These are phyloP conservation scores for Vitis rotundifolia DNA, from an alignment of 164 flowering plant species.

Conservation along the genomic window DNA sequence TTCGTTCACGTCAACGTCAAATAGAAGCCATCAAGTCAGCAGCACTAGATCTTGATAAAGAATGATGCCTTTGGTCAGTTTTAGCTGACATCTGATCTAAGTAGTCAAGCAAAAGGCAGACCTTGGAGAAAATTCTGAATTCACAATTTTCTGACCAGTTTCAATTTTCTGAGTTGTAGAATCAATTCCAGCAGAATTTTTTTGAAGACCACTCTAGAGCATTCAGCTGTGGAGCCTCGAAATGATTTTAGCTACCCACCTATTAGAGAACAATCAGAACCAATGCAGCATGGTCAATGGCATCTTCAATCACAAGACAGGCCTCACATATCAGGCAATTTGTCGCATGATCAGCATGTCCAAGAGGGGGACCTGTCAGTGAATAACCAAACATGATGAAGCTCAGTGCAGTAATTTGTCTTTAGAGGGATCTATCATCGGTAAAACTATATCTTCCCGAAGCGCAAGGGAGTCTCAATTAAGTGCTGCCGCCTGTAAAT, in stretches of 20 bases:
- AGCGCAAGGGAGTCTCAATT: too few relatives aligned
- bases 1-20: slow-evolving; percentile 43
- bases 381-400: slow-evolving; percentile 62
- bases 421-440: slow-evolving; percentile 49
- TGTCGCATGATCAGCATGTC: slow-evolving; percentile 55
- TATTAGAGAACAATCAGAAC: slow-evolving; percentile 51
- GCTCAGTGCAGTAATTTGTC: slow-evolving; percentile 69
- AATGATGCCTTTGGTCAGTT: slow-evolving; percentile 58
- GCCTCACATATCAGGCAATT: slow-evolving; percentile 30
- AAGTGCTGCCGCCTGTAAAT: too few relatives aligned
- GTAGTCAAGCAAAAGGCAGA: slow-evolving; percentile 54
- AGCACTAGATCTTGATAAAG: too few relatives aligned
- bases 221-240: slow-evolving; percentile 45
- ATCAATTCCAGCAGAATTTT: slow-evolving; percentile 56
- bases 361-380: slow-evolving; percentile 67
- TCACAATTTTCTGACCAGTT: slow-evolving; percentile 55
- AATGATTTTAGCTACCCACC: slow-evolving; percentile 43
- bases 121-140: slow-evolving; percentile 46
- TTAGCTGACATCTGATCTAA: slow-evolving; percentile 49
- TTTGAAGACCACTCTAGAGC: slow-evolving; percentile 40
- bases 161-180: too few relatives aligned
- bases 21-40: slow-evolving; percentile 55
- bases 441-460: slow-evolving; percentile 38
- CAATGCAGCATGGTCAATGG: slow-evolving; percentile 52
- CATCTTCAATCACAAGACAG: slow-evolving; percentile 48